These are phyloP conservation scores for Pseudoperonospora humuli DNA, from an alignment of 352 stramenopile species.

Conservation along the genomic window DNA sequence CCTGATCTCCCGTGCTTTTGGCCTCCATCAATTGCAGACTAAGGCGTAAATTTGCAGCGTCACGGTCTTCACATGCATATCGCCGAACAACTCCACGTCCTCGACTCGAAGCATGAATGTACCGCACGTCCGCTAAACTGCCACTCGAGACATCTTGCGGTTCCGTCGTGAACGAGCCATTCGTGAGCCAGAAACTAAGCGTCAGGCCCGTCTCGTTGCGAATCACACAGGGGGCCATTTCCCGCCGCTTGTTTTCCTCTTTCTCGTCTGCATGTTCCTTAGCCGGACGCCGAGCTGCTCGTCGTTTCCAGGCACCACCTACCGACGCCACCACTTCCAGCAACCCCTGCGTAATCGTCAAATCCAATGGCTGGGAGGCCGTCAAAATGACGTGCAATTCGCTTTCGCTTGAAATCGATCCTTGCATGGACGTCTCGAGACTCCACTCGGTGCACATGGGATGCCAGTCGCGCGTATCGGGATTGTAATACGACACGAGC, in stretches of 20 bases:
- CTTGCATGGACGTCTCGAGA: constrained; percentile 60
- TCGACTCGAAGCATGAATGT: constrained; percentile 47
- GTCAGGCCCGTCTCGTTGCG: constrained; percentile 69
- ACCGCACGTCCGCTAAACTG: constrained; percentile 52
- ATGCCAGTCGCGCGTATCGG: constrained; percentile 74
- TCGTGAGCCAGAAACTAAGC: constrained; percentile 65
- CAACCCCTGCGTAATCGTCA: constrained; percentile 72
- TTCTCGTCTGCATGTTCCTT: constrained; percentile 7
- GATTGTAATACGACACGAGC: constrained; percentile 75
- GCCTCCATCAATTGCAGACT: constrained; percentile 53
- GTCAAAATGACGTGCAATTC: constrained; percentile 70
- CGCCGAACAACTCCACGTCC: constrained; percentile 62
- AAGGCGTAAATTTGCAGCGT: constrained; percentile 45
- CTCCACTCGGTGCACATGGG: constrained; percentile 74
- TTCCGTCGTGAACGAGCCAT: constrained; percentile 29
- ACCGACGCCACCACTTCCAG: constrained; percentile 72
- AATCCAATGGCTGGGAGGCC: constrained; percentile 56
- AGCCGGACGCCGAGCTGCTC: constrained; percentile 6
- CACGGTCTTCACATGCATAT: constrained; percentile 54
- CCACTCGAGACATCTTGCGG: constrained; percentile 33
- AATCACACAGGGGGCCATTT: constrained; percentile 66
- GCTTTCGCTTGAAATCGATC: constrained; percentile 32
- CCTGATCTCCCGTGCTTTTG: constrained; percentile 4
- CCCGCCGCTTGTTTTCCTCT: constrained; percentile 25
- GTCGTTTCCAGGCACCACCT: constrained; percentile 60